A percentile compares a stretch with the other conserved stretches of the same genome.
Conservation (phyloP, 23 red algal genomes). For the Gracilaria domingensis region DNA sequence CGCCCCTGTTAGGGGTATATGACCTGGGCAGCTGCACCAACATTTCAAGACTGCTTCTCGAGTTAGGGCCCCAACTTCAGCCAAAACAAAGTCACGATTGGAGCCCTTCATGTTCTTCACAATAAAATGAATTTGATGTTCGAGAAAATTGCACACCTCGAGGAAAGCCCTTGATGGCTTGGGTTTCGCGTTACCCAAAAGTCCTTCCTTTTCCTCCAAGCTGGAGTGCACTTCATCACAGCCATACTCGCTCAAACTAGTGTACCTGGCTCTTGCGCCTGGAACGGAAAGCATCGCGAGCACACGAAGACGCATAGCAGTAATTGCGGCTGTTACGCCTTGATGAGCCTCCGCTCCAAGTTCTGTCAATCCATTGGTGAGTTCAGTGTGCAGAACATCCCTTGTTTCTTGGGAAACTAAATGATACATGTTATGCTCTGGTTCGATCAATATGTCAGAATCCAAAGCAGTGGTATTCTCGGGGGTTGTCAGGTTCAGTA, state of each 20-base stretch:
- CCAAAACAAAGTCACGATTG: conserved; percentile 57
- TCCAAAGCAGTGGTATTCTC: neutral
- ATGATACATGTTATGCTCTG: neutral
- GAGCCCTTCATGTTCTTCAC: conserved; percentile 12
- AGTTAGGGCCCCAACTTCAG: conserved; percentile 28
- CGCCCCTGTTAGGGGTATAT: conserved; percentile 39
- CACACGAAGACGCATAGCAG: conserved; percentile 25
- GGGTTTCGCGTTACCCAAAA: conserved; percentile 1
- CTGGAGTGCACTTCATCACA: neutral
- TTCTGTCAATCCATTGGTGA: conserved; percentile 29
- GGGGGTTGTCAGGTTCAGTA: conserved; percentile 19
- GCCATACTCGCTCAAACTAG: neutral
- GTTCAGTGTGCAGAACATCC: conserved; percentile 46
- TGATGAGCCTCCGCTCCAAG: conserved; percentile 59
- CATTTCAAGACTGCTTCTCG: conserved; percentile 53
- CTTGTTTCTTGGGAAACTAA: conserved; percentile 52
- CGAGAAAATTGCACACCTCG: conserved; percentile 45
- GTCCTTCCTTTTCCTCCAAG: conserved; percentile 6
- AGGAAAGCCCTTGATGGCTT: conserved; percentile 48
- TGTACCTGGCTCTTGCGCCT: conserved; percentile 23
- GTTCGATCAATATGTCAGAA: neutral
- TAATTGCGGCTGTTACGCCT: conserved; percentile 42
- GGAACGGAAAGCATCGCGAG: conserved; percentile 39
- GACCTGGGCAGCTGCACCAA: conserved; percentile 39
- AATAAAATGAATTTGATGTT: conserved; percentile 55